phyloP scores from a whole-genome alignment of 768 basidiomycete species.

The Crucibulum laeve region DNA sequence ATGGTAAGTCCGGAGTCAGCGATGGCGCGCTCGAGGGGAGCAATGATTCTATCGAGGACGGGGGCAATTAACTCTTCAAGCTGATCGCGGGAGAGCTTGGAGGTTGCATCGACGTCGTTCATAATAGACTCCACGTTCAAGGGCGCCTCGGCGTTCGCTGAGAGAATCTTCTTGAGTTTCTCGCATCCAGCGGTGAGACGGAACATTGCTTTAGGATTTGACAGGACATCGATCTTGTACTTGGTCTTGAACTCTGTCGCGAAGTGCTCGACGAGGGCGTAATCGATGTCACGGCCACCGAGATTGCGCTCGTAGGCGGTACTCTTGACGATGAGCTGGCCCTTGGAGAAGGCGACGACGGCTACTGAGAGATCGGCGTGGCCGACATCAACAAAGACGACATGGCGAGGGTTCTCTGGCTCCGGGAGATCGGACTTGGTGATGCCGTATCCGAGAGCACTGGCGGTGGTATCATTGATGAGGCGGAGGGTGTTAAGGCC shows the following conservation, averaged over 20 bases:
- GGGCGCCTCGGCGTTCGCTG: conserved; percentile 86
- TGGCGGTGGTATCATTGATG: conserved; percentile 96
- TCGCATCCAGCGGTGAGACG: conserved; percentile 86
- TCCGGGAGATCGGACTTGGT: conserved; percentile 96
- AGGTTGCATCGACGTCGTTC: conserved; percentile 92
- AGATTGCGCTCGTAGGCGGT: conserved; percentile 92
- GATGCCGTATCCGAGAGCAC: conserved; percentile 97
- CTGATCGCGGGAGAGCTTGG: conserved; percentile 76
- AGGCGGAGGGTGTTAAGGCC: conserved; percentile 88
- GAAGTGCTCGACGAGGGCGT: conserved; percentile 85
- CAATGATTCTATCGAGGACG: conserved; percentile 72
- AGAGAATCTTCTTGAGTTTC: conserved; percentile 93
- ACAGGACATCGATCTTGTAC: conserved; percentile 95
- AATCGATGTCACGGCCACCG: conserved; percentile 96
- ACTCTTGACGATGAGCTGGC: conserved; percentile 80
- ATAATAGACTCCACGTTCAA: conserved; percentile 94
- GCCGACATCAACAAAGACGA: conserved; percentile 94
- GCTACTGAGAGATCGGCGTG: conserved; percentile 87
- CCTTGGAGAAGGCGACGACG: conserved; percentile 92
- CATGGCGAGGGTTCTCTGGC: conserved; percentile 72
- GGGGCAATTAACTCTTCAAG: conserved; percentile 76
- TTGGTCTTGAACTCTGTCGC: conserved; percentile 90
- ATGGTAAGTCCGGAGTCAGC: conserved; percentile 73
- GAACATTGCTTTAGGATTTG: conserved; percentile 90
- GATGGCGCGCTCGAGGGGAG: conserved; percentile 76